A percentile compares a stretch with the other conserved stretches of the same genome.
phyloP scores from a whole-genome alignment of 768 basidiomycete species.

The Neoboletus subvelutipes region DNA sequence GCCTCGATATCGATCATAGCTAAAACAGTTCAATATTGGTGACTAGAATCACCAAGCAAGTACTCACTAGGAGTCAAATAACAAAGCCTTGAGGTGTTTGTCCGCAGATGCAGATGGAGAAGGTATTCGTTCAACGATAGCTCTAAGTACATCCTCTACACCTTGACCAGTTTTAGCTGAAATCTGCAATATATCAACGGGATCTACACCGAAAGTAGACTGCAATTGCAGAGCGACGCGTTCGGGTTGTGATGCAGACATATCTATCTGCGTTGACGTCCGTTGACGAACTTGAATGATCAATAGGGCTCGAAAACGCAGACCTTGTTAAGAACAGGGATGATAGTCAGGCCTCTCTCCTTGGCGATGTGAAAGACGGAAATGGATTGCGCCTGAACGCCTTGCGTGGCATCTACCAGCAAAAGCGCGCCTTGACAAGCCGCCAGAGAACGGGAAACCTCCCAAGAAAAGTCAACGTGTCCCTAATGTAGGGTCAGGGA shows the following conservation, averaged over 20 bases:
- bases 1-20: conserved; percentile 93
- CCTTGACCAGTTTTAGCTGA: conserved; percentile 93
- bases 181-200: conserved; percentile 70
- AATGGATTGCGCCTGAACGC: conserved; percentile 96
- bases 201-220: conserved; percentile 78
- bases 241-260: conserved; percentile 85
- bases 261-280: conserved; percentile 65
- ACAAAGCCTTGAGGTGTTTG: conserved; percentile 72
- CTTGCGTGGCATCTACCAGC: conserved; percentile 95
- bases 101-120: conserved; percentile 59
- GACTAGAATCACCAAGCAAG: background rate
- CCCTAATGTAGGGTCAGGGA: conserved; percentile 48
- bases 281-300: conserved; percentile 1
- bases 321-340: conserved; percentile 94
- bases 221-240: conserved; percentile 79
- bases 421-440: conserved; percentile 89
- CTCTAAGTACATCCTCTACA: conserved; percentile 71
- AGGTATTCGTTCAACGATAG: conserved; percentile 83
- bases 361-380: conserved; percentile 89
- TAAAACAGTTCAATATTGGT: conserved; percentile 32
- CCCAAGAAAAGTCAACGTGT: conserved; percentile 98
- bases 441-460: conserved; percentile 88
- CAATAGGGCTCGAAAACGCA: background rate
- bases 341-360: conserved; percentile 77
- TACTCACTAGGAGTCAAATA: conserved; percentile 90